phyloP scores from a whole-genome alignment of 192 early-diverging fungal genomes.

The Backusella circina region DNA sequence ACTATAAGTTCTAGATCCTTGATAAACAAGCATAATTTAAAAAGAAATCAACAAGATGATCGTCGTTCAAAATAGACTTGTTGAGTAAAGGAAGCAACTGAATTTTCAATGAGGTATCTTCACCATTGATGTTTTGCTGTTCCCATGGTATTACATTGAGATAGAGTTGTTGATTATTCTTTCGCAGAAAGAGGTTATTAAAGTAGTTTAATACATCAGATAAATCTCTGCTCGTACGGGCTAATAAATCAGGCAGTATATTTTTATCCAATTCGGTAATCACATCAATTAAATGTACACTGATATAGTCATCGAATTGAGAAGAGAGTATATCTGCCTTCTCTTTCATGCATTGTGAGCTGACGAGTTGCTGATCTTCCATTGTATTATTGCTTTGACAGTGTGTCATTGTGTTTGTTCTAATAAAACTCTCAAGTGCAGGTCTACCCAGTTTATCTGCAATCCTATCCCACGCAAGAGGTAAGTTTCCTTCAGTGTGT shows the following conservation, averaged over 20 bases:
- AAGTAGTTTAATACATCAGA: constrained; percentile 18
- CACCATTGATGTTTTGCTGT: neutral
- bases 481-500: constrained; percentile 21
- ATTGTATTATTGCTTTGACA: neutral
- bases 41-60: constrained; percentile 13
- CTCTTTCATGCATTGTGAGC: constrained; percentile 9
- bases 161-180: constrained; percentile 8
- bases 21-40: constrained; percentile 11
- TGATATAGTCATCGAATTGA: constrained; percentile 18
- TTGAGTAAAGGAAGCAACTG: neutral
- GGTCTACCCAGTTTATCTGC: constrained; percentile 19
- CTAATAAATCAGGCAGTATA: constrained; percentile 13
- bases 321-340: constrained; percentile 8
- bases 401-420: neutral
- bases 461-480: constrained; percentile 17
- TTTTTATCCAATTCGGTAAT: constrained; percentile 2
- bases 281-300: neutral
- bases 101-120: neutral
- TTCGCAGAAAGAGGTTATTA: constrained; percentile 10
- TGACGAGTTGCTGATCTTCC: neutral
- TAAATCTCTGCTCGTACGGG: constrained; percentile 10
- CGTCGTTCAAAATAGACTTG: constrained; percentile 4
- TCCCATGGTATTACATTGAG: constrained; percentile 11
- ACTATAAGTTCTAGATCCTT: constrained; percentile 1
- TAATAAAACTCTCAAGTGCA: constrained; percentile 14